Percentiles rank a stretch among this genome's conserved stretches.
phyloP scores from a whole-genome alignment of 169 alveolate genomes.

The Perkinsus marinus region DNA sequence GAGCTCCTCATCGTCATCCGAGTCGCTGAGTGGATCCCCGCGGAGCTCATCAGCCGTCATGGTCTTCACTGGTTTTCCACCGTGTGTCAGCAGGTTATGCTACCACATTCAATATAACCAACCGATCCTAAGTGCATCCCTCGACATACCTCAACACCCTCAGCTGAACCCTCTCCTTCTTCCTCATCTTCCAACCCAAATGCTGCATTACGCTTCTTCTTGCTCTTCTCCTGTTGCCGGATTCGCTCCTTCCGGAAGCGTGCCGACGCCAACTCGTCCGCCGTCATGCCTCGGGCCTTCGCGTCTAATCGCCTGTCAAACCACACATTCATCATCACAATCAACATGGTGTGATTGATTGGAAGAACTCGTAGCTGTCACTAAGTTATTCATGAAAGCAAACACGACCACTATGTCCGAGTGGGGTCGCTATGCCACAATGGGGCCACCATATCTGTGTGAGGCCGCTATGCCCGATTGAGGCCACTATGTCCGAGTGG shows the following conservation, averaged over 20 bases:
- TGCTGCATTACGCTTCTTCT: neutral
- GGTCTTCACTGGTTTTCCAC: neutral
- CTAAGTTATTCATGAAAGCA: no score
- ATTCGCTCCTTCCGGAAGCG: neutral
- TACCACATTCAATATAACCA: neutral
- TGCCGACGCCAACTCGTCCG: neutral
- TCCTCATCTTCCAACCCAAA: neutral
- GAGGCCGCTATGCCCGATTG: no score
- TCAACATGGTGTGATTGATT: no score
- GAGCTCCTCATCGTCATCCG: neutral
- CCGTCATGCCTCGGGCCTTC: neutral
- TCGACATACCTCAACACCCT: neutral
- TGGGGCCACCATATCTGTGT: no score
- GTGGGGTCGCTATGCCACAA: no score
- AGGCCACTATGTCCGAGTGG: no score
- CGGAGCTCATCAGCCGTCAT: neutral
- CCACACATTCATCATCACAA: neutral
- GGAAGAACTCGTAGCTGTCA: no score
- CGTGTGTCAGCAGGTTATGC: neutral
- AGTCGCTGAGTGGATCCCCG: neutral
- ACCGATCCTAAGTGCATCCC: no score
- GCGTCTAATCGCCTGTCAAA: neutral
- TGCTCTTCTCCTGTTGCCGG: neutral
- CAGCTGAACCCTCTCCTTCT: neutral
- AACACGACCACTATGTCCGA: no score